phyloP scores from a whole-genome alignment of 805 yeast species.

The Yarrowia porcina region DNA sequence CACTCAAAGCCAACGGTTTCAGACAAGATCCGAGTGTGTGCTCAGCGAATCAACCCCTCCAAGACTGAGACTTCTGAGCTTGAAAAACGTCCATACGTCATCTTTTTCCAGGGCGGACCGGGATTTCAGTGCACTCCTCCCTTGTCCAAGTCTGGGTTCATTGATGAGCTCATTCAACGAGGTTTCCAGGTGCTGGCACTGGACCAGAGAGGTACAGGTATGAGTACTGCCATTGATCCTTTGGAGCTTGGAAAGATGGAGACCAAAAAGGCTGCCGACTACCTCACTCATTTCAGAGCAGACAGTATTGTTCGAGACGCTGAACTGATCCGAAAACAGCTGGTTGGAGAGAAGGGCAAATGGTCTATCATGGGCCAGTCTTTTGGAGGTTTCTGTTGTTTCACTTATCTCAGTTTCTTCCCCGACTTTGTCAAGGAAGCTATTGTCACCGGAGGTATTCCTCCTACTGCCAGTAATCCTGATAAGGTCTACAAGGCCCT shows the following conservation, averaged over 20 bases:
- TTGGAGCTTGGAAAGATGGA: constrained; percentile 26
- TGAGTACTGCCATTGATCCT: constrained; percentile 47
- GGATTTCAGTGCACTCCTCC: constrained; percentile 38
- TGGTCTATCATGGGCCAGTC: constrained; percentile 58
- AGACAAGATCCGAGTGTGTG: not conserved
- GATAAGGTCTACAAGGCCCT: constrained; percentile 52
- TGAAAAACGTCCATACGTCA: not conserved
- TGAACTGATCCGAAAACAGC: constrained; percentile 46
- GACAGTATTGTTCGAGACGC: constrained; percentile 46
- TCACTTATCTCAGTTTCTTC: constrained; percentile 48
- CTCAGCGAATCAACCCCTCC: constrained; percentile 12
- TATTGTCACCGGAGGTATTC: constrained; percentile 56
- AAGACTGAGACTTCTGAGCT: not conserved
- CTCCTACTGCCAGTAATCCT: constrained; percentile 47
- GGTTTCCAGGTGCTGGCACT: constrained; percentile 47
- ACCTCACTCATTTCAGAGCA: constrained; percentile 49
- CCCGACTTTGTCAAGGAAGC: constrained; percentile 45
- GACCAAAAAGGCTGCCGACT: constrained; percentile 41
- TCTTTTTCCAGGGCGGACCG: constrained; percentile 25
- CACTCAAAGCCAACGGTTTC: not conserved
- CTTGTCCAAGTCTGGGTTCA: constrained; percentile 39
- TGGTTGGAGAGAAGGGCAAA: constrained; percentile 38
- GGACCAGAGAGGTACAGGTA: constrained; percentile 64
- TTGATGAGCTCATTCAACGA: constrained; percentile 42
- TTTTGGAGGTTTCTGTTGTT: constrained; percentile 53